Evolutionary conservation across 78 protist genomes (phyloP).

Genomic region (Pigoraptor vietnamica): DNA sequence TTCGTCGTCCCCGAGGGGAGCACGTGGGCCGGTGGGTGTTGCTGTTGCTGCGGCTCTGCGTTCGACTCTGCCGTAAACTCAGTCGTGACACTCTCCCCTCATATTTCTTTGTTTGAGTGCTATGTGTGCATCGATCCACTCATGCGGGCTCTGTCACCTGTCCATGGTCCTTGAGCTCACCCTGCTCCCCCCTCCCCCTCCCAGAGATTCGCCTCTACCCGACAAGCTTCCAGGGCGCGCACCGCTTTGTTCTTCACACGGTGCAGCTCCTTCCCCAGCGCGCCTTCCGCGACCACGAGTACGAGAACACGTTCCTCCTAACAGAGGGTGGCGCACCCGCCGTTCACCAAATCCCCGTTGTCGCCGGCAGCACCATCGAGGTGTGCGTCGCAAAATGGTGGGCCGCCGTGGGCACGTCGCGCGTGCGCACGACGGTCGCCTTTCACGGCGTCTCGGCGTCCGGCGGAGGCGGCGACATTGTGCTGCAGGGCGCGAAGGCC

Average conservation of each 20-base stretch:
- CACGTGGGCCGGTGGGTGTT: too few species aligned
- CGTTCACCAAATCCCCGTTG: background rate
- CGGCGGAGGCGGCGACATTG: background rate
- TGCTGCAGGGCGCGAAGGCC: background rate
- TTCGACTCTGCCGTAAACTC: too few species aligned
- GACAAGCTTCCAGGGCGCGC: too few species aligned
- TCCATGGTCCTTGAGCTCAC: too few species aligned
- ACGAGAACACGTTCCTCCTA: background rate
- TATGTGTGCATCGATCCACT: too few species aligned
- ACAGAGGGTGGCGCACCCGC: background rate
- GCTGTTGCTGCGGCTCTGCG: too few species aligned
- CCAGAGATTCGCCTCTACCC: too few species aligned
- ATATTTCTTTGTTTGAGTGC: too few species aligned
- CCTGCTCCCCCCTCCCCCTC: too few species aligned
- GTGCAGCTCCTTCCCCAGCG: background rate
- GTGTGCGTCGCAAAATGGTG: slow-evolving; percentile 16
- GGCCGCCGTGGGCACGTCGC: background rate
- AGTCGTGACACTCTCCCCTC: too few species aligned
- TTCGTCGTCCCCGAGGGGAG: too few species aligned
- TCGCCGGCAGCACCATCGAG: background rate
- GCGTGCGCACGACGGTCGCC: background rate
- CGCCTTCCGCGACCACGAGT: background rate
- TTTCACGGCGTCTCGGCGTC: background rate
- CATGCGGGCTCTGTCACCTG: background rate
- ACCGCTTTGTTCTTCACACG: background rate